These are phyloP conservation scores for Rosa persica DNA, from an alignment of 306 rosid genomes.

Conservation along the genomic window DNA sequence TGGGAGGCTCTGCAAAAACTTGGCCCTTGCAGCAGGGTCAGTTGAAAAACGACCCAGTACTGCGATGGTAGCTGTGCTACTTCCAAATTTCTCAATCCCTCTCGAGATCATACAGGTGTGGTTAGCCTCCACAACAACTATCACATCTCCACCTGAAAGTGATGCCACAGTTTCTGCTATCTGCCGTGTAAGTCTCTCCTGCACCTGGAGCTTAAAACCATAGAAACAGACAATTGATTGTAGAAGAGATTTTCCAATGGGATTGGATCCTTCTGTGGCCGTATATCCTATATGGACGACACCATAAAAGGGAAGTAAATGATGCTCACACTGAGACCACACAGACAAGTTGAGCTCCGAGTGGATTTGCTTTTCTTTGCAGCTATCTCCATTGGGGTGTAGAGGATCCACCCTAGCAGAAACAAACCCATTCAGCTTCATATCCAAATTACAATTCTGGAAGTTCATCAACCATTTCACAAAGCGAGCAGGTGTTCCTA, in stretches of 20 bases:
- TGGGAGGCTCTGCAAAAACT: slow-evolving; percentile 80
- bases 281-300: slow-evolving; percentile 83
- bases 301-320: slow-evolving; percentile 92
- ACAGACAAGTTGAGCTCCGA: slow-evolving; percentile 63
- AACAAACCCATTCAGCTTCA: slow-evolving; percentile 64
- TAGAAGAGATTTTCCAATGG: slow-evolving; percentile 59
- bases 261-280: slow-evolving; percentile 40
- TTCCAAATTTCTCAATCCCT: slow-evolving; percentile 91
- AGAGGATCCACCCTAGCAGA: slow-evolving; percentile 36
- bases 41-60: slow-evolving; percentile 70
- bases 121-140: slow-evolving; percentile 88
- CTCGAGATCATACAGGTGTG: slow-evolving; percentile 97
- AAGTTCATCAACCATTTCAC: slow-evolving; percentile 84
- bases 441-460: slow-evolving; percentile 53
- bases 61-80: slow-evolving; percentile 89
- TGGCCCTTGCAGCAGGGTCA: slow-evolving; percentile 49
- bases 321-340: slow-evolving; percentile 98
- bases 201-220: slow-evolving; percentile 96
- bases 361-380: slow-evolving; percentile 35
- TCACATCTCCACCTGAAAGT: slow-evolving; percentile 69
- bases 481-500: slow-evolving; percentile 76
- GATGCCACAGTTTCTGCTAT: slow-evolving; percentile 85
- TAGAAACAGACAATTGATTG: slow-evolving; percentile 80
- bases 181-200: slow-evolving; percentile 94
- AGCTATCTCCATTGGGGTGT: slow-evolving; percentile 28